These are phyloP conservation scores for Apiospora phragmitis DNA, from an alignment of 2,329 filamentous ascomycete genomes.

Conservation along the genomic window DNA sequence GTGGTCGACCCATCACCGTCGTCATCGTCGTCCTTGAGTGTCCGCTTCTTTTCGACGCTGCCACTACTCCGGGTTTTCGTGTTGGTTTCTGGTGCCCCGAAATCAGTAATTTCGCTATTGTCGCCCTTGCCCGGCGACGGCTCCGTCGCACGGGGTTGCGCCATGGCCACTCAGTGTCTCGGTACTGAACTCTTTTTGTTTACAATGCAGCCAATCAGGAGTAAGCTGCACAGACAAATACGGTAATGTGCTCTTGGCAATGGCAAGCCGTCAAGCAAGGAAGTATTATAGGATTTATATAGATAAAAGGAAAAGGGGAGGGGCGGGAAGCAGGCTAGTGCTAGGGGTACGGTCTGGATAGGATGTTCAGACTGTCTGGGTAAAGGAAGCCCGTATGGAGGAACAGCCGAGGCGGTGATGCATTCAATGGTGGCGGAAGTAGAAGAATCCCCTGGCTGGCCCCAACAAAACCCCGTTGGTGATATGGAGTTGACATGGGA, in stretches of 20 bases:
- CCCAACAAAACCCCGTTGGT: background rate
- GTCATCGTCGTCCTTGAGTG: background rate
- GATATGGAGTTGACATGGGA: background rate
- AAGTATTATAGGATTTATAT: background rate
- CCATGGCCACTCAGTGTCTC: background rate
- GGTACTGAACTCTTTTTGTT: background rate
- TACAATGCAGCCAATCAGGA: constrained; percentile 1
- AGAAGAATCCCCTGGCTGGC: background rate
- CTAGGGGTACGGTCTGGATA: background rate
- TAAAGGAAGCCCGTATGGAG: background rate
- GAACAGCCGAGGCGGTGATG: background rate
- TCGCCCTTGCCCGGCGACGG: background rate
- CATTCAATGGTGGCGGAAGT: background rate
- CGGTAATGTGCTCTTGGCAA: background rate
- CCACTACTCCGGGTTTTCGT: background rate
- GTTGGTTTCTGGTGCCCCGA: background rate
- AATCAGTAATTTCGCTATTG: background rate
- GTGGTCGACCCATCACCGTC: background rate
- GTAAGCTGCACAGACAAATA: background rate
- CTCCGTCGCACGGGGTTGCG: background rate
- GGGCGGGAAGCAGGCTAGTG: background rate
- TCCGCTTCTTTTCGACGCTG: background rate
- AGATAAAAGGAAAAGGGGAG: background rate
- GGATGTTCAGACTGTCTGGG: background rate
- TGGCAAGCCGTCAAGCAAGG: background rate